Percentiles rank a stretch among this genome's conserved stretches.
Evolutionary conservation across 805 yeast species (phyloP).

Genomic region (Teunomyces lycoperdinae): DNA sequence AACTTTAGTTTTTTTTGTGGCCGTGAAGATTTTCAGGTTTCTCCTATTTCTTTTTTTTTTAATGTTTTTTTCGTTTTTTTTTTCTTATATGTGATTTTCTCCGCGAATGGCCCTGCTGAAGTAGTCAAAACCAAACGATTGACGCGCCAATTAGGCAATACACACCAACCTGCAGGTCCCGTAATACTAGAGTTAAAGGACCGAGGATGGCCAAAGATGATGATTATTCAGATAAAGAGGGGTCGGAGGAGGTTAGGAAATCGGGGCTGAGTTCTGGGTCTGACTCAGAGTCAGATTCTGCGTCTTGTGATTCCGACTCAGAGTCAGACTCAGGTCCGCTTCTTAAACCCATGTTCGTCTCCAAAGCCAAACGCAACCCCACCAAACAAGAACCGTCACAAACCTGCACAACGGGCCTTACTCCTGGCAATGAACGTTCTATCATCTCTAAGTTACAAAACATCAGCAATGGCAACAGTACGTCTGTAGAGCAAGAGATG

Average conservation of each 20-base stretch:
- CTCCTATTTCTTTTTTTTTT: background rate
- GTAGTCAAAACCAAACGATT: too few relatives aligned
- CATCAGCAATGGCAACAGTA: background rate
- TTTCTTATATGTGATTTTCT: too few relatives aligned
- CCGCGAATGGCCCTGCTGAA: too few relatives aligned
- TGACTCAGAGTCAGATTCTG: background rate
- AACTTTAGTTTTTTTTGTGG: conserved; percentile 1
- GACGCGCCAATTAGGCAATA: too few relatives aligned
- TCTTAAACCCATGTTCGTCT: conserved; percentile 6
- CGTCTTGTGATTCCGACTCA: conserved; percentile 4
- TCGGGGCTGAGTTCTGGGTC: background rate
- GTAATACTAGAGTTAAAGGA: too few relatives aligned
- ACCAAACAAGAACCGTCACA: background rate
- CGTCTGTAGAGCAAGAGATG: background rate
- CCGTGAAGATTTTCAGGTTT: background rate
- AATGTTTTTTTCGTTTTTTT: background rate
- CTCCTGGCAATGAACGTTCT: background rate
- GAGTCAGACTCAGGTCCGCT: conserved; percentile 6
- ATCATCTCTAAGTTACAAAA: conserved; percentile 1
- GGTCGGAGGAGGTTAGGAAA: background rate
- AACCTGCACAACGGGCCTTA: background rate
- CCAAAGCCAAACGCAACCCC: conserved; percentile 1
- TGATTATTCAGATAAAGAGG: background rate
- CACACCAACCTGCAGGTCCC: too few relatives aligned
- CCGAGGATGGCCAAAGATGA: too few relatives aligned